Evolutionary conservation across 768 basidiomycete species (phyloP).

Genomic region (Chalciporus sphaerocephalus): DNA sequence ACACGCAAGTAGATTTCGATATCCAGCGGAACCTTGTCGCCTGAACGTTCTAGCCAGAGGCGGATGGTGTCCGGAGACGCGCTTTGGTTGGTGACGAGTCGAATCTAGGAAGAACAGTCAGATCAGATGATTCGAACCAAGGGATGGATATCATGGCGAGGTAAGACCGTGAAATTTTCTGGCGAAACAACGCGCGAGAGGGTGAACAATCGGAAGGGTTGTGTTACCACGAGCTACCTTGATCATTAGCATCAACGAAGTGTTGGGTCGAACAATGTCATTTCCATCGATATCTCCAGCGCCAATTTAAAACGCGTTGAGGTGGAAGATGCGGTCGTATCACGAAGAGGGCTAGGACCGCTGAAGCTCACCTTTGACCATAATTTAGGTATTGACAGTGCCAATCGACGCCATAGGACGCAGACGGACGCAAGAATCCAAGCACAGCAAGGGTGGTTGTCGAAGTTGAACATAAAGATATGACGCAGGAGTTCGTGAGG

Average conservation of each 20-base stretch:
- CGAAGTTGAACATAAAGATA: slow-evolving; percentile 67
- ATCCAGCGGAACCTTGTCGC: slow-evolving; percentile 63
- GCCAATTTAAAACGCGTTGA: slow-evolving; percentile 14
- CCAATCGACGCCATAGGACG: slow-evolving; percentile 59
- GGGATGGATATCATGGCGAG: neutral
- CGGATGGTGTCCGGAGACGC: slow-evolving; percentile 76
- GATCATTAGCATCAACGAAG: neutral
- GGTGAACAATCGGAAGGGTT: neutral
- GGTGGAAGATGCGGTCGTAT: slow-evolving; percentile 1
- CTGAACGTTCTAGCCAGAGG: slow-evolving; percentile 79
- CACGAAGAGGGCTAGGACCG: neutral
- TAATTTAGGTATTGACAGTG: slow-evolving; percentile 59
- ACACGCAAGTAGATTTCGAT: slow-evolving; percentile 76
- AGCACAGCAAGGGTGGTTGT: slow-evolving; percentile 66
- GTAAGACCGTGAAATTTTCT: neutral
- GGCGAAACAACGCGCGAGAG: neutral
- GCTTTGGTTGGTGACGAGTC: slow-evolving; percentile 63
- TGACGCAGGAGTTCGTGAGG: slow-evolving; percentile 70
- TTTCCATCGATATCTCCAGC: slow-evolving; percentile 16
- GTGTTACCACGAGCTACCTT: slow-evolving; percentile 1
- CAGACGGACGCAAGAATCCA: slow-evolving; percentile 75
- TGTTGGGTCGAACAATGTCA: slow-evolving; percentile 6
- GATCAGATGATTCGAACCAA: slow-evolving; percentile 2
- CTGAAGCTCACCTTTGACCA: slow-evolving; percentile 68
- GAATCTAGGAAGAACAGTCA: slow-evolving; percentile 46